phyloP scores from a whole-genome alignment of 768 basidiomycete genomes.

The Auricularia sp. region DNA sequence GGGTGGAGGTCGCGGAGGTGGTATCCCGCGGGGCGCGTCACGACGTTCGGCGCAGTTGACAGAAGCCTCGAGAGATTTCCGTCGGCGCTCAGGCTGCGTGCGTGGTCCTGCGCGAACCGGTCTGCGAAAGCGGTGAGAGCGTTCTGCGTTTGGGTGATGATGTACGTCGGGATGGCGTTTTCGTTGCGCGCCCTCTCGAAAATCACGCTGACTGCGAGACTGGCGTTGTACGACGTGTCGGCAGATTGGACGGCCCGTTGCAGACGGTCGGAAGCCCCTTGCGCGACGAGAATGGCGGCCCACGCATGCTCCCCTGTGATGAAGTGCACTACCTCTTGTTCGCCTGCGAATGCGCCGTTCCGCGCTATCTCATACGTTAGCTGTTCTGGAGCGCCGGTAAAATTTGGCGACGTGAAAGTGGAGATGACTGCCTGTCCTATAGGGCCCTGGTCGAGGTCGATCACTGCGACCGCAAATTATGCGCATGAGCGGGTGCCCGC shows the following conservation, averaged over 20 bases:
- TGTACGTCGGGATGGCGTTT: constrained; percentile 23
- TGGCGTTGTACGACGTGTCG: constrained; percentile 37
- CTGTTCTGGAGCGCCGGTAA: constrained; percentile 19
- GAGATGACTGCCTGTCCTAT: constrained; percentile 38
- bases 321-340: constrained; percentile 29
- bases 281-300: constrained; percentile 37
- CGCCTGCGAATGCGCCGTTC: constrained; percentile 35
- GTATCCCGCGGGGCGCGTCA: constrained; percentile 40
- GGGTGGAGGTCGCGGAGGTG: constrained; percentile 40
- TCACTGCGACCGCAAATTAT: constrained; percentile 44
- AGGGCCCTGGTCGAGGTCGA: constrained; percentile 50
- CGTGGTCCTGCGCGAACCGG: constrained; percentile 25
- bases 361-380: constrained; percentile 38
- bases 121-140: not conserved
- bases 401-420: constrained; percentile 20
- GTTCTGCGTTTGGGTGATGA: not conserved
- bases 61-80: constrained; percentile 29
- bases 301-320: constrained; percentile 43
- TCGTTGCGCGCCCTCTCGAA: constrained; percentile 44
- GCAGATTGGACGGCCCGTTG: constrained; percentile 10
- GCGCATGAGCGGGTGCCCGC: constrained; percentile 26
- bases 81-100: constrained; percentile 16
- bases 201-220: constrained; percentile 39
- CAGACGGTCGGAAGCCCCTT: constrained; percentile 18
- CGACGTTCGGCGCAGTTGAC: constrained; percentile 35